phyloP scores from a whole-genome alignment of 2,329 filamentous ascomycete genomes.

The Endoconidiophora polonica region DNA sequence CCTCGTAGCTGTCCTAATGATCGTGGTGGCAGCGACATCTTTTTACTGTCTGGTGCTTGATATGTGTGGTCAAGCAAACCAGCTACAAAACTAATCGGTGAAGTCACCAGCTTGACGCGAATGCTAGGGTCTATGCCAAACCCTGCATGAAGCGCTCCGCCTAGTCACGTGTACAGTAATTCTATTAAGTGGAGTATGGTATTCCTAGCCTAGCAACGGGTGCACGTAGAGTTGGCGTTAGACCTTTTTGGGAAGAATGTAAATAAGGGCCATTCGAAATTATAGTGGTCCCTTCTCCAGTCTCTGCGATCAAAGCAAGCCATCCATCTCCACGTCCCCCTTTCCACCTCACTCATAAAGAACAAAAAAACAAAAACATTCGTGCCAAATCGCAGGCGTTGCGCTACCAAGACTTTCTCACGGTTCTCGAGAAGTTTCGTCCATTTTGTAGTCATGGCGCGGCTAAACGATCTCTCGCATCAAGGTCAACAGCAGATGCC shows the following conservation, averaged over 20 bases:
- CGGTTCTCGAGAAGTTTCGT: not conserved
- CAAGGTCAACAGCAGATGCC: conserved; percentile 21
- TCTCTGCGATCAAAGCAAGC: not conserved
- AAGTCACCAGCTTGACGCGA: no score
- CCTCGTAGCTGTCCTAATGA: conserved; percentile 43
- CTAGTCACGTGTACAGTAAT: no score
- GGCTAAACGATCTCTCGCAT: conserved; percentile 58
- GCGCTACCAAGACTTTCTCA: no score
- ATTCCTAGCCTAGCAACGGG: not conserved
- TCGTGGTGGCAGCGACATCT: conserved; percentile 3
- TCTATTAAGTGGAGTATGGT: no score
- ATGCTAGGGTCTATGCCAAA: no score
- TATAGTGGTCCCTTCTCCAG: conserved; percentile 5
- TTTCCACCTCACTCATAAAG: not conserved
- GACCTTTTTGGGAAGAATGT: conserved; percentile 17
- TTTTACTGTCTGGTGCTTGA: no score
- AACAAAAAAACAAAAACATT: no score
- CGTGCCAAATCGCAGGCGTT: no score
- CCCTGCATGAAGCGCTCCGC: no score
- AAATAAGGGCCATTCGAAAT: conserved; percentile 12
- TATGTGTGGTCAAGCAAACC: no score
- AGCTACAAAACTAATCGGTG: no score
- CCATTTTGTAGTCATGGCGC: conserved; percentile 46
- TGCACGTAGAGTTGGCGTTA: conserved; percentile 9
- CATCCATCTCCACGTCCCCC: not conserved